Base-by-base conservation (phyloP, 2,329 filamentous ascomycete species). In the Teratosphaeria zuluensis region DNA sequence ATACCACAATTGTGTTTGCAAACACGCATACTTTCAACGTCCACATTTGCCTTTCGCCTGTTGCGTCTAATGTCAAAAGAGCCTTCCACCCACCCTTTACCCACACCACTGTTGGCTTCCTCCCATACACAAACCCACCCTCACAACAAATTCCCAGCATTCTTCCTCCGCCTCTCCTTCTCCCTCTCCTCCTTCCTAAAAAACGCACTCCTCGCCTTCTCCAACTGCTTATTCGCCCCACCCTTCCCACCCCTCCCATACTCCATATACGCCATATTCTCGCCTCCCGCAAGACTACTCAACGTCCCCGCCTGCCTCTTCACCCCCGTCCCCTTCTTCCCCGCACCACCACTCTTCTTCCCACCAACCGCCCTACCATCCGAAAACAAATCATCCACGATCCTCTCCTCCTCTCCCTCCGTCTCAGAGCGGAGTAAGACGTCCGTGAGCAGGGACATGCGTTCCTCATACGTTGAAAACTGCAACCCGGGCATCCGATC, bases 381-480 rank as follows among this genome's bases (percentile, higher is more conserved):
- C 58, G 81, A 80, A 70, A 88, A 89, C 7, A 88, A 76, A 68
- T 89, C 86, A 61, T 87, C 86, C 9, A 78, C 78, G 62, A 88
- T 84, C 62, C 86, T 83, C 65, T 92, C 89, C 28, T 87, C 82
- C 31, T 86, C 87, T 2, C 80, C 82, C 24, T 83, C 86, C 3
- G 84, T 84, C 65, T 95, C 91, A 57, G 91, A 90, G 67, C 96
- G 90, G 7, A 97, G 82, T 64, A 96, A 83, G 2, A 97, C 90
- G 66, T 95, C 89, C 65, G 92, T 87, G 1, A 99, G 81, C 30
- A 97, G 81, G 72, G 96, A 91, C 53, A 90, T 86, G 4, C 91
- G 86, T 68, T 96, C 91, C 6, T 84, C 79, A 0, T 90, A 82
- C 1, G 89, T 89, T 1, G 84, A 84, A 71, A 95, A 97, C 1